Percentiles rank a stretch among this genome's conserved stretches.
Evolutionary conservation across 768 basidiomycete species (phyloP).

Genomic region (Termitomyces titanicus): DNA sequence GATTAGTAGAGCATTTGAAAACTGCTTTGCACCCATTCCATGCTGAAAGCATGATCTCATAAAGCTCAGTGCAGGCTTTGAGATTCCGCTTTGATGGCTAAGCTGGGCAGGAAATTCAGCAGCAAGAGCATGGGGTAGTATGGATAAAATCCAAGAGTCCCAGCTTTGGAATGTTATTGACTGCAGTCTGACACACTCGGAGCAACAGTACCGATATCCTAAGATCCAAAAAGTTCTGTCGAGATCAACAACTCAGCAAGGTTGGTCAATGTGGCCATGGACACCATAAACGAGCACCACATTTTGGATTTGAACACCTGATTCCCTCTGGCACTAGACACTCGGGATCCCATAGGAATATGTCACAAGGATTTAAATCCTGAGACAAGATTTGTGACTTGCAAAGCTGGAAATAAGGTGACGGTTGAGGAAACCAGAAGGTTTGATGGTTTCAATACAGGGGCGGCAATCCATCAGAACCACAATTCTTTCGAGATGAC

Average conservation of each 20-base stretch:
- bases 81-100: constrained; percentile 18
- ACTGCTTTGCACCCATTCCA: constrained; percentile 23
- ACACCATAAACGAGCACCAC: constrained; percentile 4
- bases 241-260: constrained; percentile 13
- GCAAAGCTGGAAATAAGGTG: neutral
- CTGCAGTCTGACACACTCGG: neutral
- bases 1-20: constrained; percentile 16
- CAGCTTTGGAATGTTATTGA: constrained; percentile 8
- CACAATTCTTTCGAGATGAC: neutral
- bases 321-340: neutral
- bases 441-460: constrained; percentile 3
- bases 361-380: constrained; percentile 3
- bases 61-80: constrained; percentile 12
- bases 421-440: constrained; percentile 1
- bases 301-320: constrained; percentile 10
- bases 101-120: constrained; percentile 19
- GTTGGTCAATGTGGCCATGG: constrained; percentile 4
- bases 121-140: constrained; percentile 1
- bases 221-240: constrained; percentile 12
- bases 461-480: neutral
- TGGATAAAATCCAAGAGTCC: constrained; percentile 1
- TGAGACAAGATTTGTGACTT: constrained; percentile 1
- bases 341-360: constrained; percentile 16
- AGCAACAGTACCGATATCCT: constrained; percentile 11
- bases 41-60: constrained; percentile 17